These are phyloP conservation scores for Elongisporangium undulatum DNA, from an alignment of 352 stramenopile species.

Conservation along the genomic window DNA sequence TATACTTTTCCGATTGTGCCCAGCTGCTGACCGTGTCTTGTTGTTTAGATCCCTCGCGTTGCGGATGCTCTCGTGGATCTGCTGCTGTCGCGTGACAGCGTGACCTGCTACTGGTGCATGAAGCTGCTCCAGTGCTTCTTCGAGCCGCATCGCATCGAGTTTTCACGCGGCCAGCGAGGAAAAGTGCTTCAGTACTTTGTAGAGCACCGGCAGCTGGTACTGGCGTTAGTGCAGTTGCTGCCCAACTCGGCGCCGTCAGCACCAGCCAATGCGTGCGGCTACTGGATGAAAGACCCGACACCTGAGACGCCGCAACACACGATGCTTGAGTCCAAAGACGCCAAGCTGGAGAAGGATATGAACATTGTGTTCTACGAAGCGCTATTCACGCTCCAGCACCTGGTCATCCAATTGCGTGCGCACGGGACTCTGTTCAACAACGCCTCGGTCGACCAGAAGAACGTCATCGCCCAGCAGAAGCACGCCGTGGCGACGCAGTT, in stretches of 20 bases:
- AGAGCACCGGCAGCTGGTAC: constrained; percentile 38
- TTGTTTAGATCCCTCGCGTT: constrained; percentile 31
- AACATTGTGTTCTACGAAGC: constrained; percentile 65
- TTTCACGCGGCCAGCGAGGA: constrained; percentile 31
- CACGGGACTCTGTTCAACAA: constrained; percentile 14
- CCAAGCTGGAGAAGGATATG: constrained; percentile 62
- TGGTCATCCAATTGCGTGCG: constrained; percentile 41
- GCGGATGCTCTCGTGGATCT: constrained; percentile 56
- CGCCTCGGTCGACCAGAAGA: not conserved
- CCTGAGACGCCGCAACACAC: constrained; percentile 12
- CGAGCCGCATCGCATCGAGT: constrained; percentile 22
- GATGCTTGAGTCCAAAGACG: constrained; percentile 44
- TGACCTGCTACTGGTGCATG: constrained; percentile 67
- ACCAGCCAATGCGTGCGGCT: constrained; percentile 29
- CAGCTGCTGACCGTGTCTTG: constrained; percentile 1
- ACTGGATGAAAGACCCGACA: constrained; percentile 31
- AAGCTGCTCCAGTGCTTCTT: constrained; percentile 65
- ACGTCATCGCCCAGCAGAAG: constrained; percentile 18
- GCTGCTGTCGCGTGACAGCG: constrained; percentile 47
- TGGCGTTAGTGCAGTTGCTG: constrained; percentile 49
- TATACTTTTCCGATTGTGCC: not conserved
- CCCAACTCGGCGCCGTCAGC: constrained; percentile 29
- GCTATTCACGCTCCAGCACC: constrained; percentile 56
- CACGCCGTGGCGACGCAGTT: constrained; percentile 38
- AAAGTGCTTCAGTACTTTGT: constrained; percentile 60